Base-by-base conservation (phyloP, 139 green algal species). In the Monoraphidium neglectum region DNA sequence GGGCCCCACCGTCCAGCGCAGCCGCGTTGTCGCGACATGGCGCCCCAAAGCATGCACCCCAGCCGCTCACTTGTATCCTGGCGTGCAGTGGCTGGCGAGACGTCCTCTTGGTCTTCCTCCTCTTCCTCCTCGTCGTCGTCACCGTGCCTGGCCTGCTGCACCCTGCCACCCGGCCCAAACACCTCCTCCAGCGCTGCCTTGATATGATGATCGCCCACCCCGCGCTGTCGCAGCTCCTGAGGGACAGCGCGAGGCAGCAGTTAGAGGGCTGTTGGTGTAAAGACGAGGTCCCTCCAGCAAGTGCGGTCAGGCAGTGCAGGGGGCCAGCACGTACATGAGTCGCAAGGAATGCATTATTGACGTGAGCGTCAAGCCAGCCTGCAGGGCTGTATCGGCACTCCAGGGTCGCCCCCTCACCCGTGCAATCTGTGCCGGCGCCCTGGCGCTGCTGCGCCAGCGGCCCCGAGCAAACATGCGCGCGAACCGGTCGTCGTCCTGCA, bases 401-500 rank as follows among this genome's bases (percentile, higher is more conserved):
- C 4, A 68, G 24, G 13, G 21, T 26, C 63, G 23, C 13, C 1
- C 40, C 40, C 78, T 43, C 37, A 84, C 79, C 35, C 69, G 74
- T 26, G 60, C 49, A 16, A 84, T 73, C 38, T 74, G 60, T 2
- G 68, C 23, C 1, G 80, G 80, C 24, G 80, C 68, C 6, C 59
- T 35, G 0, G 61, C 54, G 43, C 66, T 78, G 63, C 13, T 47
- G 4, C 46, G 28, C 80, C 80, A 85, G 13, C 70, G 62, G 61
- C 69, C 53, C 1, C 47, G 62, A 12, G 56, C 74, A 68, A 64
- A 81, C 61, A 74, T 53, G 4, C 72, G 51, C 2, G 80, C 80
- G 70, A 72, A 85, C 16, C 73, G 51, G 2, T 24, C 49, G 56
- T 85, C 74, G 43, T 77, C 62, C 35, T 80, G 72, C 51, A 84